Base-by-base conservation (phyloP, 495 filamentous ascomycete species). In the Talaromyces trachyspermus region DNA sequence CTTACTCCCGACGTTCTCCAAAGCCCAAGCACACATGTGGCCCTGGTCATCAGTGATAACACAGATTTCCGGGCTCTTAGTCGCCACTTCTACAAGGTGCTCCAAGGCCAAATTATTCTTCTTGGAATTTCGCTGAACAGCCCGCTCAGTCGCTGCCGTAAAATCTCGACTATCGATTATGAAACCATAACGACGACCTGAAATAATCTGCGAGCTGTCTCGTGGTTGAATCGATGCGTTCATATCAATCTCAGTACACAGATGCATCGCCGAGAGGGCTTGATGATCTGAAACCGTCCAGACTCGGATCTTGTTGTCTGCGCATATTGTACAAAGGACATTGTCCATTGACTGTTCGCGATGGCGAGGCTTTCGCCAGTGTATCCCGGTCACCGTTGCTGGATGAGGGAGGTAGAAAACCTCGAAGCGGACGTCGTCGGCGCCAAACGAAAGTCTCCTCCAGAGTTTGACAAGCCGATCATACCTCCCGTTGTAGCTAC, bases 381-480 rank as follows among this genome's bases (percentile, higher is more conserved):
- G 84, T 51, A 96, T 70, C 46, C 76, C 79, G 7, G 86, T 95
- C 23, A 99, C 79, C 0, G 83, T 68, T 39, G 75, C 69, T 1
- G 89, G 89, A 63, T 99, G 92, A 10, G 82, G 68, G 1, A 99
- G 78, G 64, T 99, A 99, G 4, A 81, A 79, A 56, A 89, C 86
- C 55, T 97, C 92, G 61, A 96, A 95, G 24, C 86, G 79, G 18
- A 86, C 85, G 54, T 91, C 86, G 50, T 86, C 82, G 9, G 79
- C 76, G 14, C 87, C 88, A 62, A 88, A 95, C n/a, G 84, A 85
- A 15, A 94, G 66, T 51, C 91, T 74, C 50, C 88, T 78, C 92
- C 92, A 99, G 58, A 97, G 76, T 65, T 97, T 99, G 40, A 91
- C 80, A 17, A 97, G 69, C 32, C 84, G 76, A 58, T 97, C 92